These are phyloP conservation scores for Bremia lactucae DNA, from an alignment of 352 stramenopile species.

Conservation along the genomic window DNA sequence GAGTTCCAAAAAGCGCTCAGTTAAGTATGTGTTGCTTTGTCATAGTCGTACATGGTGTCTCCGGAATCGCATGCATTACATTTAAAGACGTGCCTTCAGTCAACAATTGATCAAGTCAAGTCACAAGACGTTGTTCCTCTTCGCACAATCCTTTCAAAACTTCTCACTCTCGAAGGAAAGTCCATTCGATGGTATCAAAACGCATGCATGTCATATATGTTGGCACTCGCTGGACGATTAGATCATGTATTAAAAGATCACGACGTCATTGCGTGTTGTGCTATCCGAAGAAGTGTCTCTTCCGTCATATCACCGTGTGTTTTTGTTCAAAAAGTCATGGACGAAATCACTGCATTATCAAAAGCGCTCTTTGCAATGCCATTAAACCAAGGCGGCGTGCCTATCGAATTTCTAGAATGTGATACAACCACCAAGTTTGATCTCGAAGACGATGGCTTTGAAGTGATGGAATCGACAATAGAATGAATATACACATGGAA, in stretches of 20 bases:
- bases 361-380: conserved; percentile 61
- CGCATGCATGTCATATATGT: conserved; percentile 53
- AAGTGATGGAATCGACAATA: conserved; percentile 36
- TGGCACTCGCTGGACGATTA: conserved; percentile 45
- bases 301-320: too few relatives aligned
- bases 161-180: conserved; percentile 58
- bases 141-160: conserved; percentile 40
- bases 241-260: conserved; percentile 32
- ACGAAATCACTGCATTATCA: conserved; percentile 39
- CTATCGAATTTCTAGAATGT: conserved; percentile 51
- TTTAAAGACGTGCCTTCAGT: conserved; percentile 40
- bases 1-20: not conserved
- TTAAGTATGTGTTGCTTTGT: not conserved
- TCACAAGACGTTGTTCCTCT: conserved; percentile 31
- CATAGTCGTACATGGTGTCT: conserved; percentile 49
- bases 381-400: conserved; percentile 62
- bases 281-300: too few relatives aligned
- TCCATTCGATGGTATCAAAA: conserved; percentile 66
- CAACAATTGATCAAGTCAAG: conserved; percentile 36
- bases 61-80: conserved; percentile 20
- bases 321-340: conserved; percentile 37
- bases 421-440: conserved; percentile 65
- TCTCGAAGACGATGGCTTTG: conserved; percentile 75
- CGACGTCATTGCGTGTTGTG: conserved; percentile 39
- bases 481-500: not conserved